phyloP scores from a whole-genome alignment of 257 asterid genomes.

The Euphrasia confusa region DNA sequence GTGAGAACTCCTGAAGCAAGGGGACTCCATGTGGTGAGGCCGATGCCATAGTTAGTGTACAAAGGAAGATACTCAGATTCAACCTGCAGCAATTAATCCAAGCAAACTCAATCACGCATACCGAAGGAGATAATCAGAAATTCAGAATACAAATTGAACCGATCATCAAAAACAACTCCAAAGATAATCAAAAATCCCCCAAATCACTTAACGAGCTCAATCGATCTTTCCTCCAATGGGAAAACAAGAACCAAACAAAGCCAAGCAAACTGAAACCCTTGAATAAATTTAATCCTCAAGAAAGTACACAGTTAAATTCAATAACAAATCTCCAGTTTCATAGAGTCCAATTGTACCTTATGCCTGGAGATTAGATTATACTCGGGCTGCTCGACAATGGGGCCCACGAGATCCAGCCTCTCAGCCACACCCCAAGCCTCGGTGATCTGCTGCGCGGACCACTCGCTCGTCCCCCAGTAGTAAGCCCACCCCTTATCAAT shows the following conservation, averaged over 20 bases:
- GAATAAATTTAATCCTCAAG: not conserved
- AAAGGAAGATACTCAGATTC: conserved; percentile 85
- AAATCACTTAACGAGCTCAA: conserved; percentile 11
- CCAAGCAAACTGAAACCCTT: not conserved
- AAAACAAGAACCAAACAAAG: too few relatives aligned
- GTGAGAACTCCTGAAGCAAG: conserved; percentile 96
- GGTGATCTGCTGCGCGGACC: conserved; percentile 98
- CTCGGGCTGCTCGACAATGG: conserved; percentile 96
- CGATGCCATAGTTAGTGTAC: conserved; percentile 75
- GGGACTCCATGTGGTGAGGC: conserved; percentile 99
- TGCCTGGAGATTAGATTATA: conserved; percentile 80
- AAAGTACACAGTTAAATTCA: not conserved
- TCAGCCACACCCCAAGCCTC: conserved; percentile 95
- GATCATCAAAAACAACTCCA: too few relatives aligned
- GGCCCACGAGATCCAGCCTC: conserved; percentile 88
- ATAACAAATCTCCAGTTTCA: not conserved
- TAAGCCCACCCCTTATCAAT: conserved; percentile 97
- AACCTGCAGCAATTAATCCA: conserved; percentile 49
- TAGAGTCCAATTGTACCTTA: conserved; percentile 44
- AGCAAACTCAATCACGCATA: conserved; percentile 17
- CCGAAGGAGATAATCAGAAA: not conserved
- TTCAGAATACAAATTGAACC: not conserved
- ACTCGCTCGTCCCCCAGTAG: conserved; percentile 99
- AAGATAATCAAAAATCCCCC: not conserved
- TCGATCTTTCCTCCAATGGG: not conserved